Evolutionary conservation across 768 basidiomycete species (phyloP).

Genomic region (Leucosporidium scottii): DNA sequence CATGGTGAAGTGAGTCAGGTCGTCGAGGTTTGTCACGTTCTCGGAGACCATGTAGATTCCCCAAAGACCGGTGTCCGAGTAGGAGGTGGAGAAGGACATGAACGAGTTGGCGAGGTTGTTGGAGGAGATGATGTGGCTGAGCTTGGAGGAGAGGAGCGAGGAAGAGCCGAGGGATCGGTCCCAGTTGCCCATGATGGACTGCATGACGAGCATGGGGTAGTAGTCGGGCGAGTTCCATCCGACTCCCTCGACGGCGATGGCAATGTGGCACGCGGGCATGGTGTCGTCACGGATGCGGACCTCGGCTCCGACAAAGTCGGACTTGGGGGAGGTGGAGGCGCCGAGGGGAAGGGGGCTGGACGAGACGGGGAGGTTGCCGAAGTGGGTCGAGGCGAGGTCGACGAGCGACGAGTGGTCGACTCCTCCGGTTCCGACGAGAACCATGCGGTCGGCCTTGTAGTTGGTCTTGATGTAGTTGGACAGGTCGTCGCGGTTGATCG

Average conservation of each 20-base stretch:
- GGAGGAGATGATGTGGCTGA: constrained; percentile 80
- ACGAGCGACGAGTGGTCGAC: constrained; percentile 87
- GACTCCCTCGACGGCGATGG: constrained; percentile 95
- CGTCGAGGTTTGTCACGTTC: constrained; percentile 88
- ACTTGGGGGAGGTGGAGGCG: constrained; percentile 64
- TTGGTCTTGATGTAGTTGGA: constrained; percentile 88
- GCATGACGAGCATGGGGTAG: constrained; percentile 99
- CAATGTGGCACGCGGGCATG: constrained; percentile 79
- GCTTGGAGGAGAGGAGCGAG: constrained; percentile 77
- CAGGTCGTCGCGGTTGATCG: constrained; percentile 86
- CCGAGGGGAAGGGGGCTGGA: constrained; percentile 82
- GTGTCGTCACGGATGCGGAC: constrained; percentile 92
- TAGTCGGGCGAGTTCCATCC: constrained; percentile 98
- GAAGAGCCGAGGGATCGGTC: constrained; percentile 90
- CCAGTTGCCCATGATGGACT: constrained; percentile 98
- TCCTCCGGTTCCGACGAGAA: constrained; percentile 92
- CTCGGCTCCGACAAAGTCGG: constrained; percentile 84
- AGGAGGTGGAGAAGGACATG: constrained; percentile 98
- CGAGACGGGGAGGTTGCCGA: constrained; percentile 80
- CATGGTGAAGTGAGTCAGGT: constrained; percentile 85
- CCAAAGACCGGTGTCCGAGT: constrained; percentile 98
- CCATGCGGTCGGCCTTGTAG: constrained; percentile 98
- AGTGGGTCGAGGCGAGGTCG: constrained; percentile 89
- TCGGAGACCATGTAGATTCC: constrained; percentile 95
- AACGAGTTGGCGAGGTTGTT: constrained; percentile 98